Conservation (phyloP, 2,329 filamentous ascomycete genomes). For the Penicillium sp. region DNA sequence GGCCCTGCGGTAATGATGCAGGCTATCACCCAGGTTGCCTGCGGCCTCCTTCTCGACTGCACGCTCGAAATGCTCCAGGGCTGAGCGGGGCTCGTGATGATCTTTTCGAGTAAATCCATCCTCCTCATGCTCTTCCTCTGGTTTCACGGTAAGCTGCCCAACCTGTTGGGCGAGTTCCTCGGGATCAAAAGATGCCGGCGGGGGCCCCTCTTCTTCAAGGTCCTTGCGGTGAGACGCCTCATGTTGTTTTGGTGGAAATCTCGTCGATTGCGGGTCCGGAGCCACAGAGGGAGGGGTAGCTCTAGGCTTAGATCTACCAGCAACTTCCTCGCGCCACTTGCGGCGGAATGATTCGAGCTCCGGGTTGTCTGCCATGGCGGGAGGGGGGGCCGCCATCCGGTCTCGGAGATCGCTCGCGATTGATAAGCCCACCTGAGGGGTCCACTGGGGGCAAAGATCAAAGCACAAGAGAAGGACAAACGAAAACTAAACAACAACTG, state of each 20-base stretch:
- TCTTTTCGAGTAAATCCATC: slow-evolving; percentile 38
- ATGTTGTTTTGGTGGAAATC: slow-evolving; percentile 42
- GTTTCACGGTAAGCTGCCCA: slow-evolving; percentile 35
- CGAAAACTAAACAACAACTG: slow-evolving; percentile 3
- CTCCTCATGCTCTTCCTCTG: slow-evolving; percentile 41
- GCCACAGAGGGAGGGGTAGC: slow-evolving; percentile 17
- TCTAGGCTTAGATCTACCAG: slow-evolving; percentile 44
- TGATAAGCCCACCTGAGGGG: slow-evolving; percentile 24
- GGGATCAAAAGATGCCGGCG: slow-evolving; percentile 23
- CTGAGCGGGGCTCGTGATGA: slow-evolving; percentile 63
- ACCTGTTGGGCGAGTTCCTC: slow-evolving; percentile 38
- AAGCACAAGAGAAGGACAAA: background rate
- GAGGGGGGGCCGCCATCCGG: slow-evolving; percentile 16
- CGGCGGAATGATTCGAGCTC: slow-evolving; percentile 85
- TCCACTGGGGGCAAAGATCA: slow-evolving; percentile 6
- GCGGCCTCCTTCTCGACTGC: slow-evolving; percentile 85
- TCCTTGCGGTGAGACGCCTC: slow-evolving; percentile 40
- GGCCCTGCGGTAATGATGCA: slow-evolving; percentile 84
- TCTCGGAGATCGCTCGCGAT: slow-evolving; percentile 25
- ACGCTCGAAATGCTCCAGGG: slow-evolving; percentile 88
- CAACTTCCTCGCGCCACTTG: slow-evolving; percentile 82
- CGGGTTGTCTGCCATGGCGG: slow-evolving; percentile 52
- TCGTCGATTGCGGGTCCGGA: slow-evolving; percentile 22
- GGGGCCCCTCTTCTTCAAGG: slow-evolving; percentile 36
- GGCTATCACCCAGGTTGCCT: slow-evolving; percentile 84